Evolutionary conservation across 768 basidiomycete species (phyloP).

Genomic region (Panaeolus papilionaceus): DNA sequence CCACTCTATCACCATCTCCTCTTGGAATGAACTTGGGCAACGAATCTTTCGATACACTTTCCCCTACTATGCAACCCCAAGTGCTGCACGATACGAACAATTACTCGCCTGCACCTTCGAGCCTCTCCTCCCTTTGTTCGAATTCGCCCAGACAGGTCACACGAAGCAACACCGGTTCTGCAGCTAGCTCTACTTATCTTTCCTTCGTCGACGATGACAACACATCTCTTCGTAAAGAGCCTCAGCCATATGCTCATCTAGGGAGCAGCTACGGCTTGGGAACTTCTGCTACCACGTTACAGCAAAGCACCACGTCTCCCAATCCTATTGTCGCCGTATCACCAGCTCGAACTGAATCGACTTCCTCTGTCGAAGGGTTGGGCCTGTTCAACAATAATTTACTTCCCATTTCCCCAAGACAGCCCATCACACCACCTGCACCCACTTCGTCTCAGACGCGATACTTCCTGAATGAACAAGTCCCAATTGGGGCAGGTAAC

Average conservation of each 20-base stretch:
- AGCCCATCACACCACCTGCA: conserved; percentile 16
- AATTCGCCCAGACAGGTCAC: not conserved
- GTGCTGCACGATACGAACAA: not conserved
- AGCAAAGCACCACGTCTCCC: not conserved
- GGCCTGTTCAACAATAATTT: conserved; percentile 15
- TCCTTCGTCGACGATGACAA: conserved; percentile 3
- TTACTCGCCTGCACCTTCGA: not conserved
- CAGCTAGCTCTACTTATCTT: conserved; percentile 5
- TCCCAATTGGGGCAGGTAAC: conserved; percentile 8
- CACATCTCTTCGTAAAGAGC: not conserved
- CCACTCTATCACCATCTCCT: not conserved
- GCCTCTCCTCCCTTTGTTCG: not conserved
- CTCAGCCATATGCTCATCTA: conserved; percentile 1
- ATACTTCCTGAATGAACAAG: conserved; percentile 11
- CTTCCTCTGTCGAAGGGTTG: conserved; percentile 18
- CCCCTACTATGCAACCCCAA: conserved; percentile 15
- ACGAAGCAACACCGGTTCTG: not conserved
- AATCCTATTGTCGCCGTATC: not conserved
- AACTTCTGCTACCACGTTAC: not conserved
- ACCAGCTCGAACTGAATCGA: not conserved
- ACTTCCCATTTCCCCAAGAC: conserved; percentile 15
- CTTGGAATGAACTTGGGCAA: conserved; percentile 15
- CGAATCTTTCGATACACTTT: conserved; percentile 18
- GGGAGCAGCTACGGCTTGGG: conserved; percentile 1
- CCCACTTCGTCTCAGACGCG: conserved; percentile 2